Conservation (phyloP, 768 basidiomycete species). For the Exsudoporus frostii region DNA sequence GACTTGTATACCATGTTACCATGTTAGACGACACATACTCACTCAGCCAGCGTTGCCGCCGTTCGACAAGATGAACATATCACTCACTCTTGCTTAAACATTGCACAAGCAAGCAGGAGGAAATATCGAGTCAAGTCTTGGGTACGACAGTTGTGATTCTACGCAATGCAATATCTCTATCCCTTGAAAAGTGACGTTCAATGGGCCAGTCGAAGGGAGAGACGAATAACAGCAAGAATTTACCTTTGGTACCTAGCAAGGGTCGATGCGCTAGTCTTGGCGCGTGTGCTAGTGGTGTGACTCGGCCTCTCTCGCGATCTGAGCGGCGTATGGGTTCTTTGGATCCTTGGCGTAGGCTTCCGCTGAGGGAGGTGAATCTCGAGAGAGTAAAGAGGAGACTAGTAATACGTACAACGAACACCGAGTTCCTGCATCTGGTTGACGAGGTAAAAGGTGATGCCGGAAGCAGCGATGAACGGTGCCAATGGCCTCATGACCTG, state of each 20-base stretch:
- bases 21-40: not conserved
- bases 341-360: conserved; percentile 69
- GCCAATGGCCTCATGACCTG: conserved; percentile 74
- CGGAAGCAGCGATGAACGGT: conserved; percentile 72
- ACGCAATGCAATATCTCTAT: conserved; percentile 17
- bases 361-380: conserved; percentile 38
- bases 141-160: conserved; percentile 13
- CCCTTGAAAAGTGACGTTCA: not conserved
- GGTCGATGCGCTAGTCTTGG: not conserved
- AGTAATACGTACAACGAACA: conserved; percentile 60
- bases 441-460: conserved; percentile 65
- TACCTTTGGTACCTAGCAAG: conserved; percentile 11
- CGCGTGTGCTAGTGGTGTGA: conserved; percentile 34
- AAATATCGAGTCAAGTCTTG: conserved; percentile 1
- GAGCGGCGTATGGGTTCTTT: conserved; percentile 78
- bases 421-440: conserved; percentile 63
- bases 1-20: no score
- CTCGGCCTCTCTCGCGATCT: conserved; percentile 65
- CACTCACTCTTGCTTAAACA: not conserved
- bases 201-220: not conserved
- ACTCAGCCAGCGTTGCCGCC: not conserved
- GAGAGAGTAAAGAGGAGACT: not conserved
- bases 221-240: not conserved
- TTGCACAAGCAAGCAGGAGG: not conserved
- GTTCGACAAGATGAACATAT: not conserved